phyloP scores from a whole-genome alignment of 306 rosid species.

The Hippophae tibetana region DNA sequence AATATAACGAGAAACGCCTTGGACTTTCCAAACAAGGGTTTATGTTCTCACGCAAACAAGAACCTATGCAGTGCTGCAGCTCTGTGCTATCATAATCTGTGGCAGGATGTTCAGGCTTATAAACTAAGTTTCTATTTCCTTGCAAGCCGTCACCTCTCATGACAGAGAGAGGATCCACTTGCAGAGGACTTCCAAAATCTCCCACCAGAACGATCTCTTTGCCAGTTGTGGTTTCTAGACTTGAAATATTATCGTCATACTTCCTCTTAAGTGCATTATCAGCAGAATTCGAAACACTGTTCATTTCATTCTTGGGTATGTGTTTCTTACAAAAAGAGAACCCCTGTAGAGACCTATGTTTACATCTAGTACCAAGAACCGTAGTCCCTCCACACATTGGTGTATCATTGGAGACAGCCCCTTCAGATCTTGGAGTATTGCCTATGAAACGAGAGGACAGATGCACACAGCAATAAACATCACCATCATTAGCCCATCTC shows the following conservation, averaged over 20 bases:
- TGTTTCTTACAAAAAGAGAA: constrained; percentile 86
- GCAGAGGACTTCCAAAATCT: constrained; percentile 47
- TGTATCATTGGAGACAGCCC: constrained; percentile 44
- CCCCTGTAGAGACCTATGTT: constrained; percentile 79
- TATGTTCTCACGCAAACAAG: constrained; percentile 44
- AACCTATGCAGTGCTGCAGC: constrained; percentile 56
- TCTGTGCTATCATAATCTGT: constrained; percentile 34
- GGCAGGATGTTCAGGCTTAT: constrained; percentile 34
- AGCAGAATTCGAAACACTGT: constrained; percentile 25
- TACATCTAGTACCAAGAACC: constrained; percentile 88
- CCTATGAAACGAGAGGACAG: constrained; percentile 76
- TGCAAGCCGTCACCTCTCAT: constrained; percentile 31
- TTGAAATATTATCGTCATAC: constrained; percentile 38
- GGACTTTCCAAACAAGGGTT: constrained; percentile 73
- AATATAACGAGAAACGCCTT: constrained; percentile 67
- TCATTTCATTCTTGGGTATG: constrained; percentile 51
- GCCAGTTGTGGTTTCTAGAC: constrained; percentile 37
- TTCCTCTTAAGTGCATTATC: constrained; percentile 54
- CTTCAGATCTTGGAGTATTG: constrained; percentile 52
- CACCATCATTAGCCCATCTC: constrained; percentile 99
- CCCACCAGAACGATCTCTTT: constrained; percentile 41
- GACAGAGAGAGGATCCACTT: constrained; percentile 44
- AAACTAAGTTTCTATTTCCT: constrained; percentile 28
- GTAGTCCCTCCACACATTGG: constrained; percentile 97
- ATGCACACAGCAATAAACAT: constrained; percentile 96